A percentile compares a stretch with the other conserved stretches of the same genome.
Evolutionary conservation across 345 rosid genomes (phyloP).

Genomic region (Cardamine occulta): DNA sequence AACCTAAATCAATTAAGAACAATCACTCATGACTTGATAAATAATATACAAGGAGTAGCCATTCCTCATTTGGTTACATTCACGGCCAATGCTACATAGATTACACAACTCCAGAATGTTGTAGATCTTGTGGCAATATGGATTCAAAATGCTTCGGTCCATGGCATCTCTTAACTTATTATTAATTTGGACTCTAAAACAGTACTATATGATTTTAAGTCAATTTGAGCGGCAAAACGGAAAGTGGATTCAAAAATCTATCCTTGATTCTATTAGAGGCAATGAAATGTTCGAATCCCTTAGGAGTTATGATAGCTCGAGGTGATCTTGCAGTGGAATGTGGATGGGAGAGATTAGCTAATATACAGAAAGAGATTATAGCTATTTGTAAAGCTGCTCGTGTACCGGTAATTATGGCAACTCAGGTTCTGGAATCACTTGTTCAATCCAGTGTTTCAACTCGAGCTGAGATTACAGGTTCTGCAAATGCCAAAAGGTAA

Average conservation of each 20-base stretch:
- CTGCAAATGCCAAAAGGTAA: conserved; percentile 60
- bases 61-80: too few species aligned
- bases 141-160: too few species aligned
- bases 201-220: too few species aligned
- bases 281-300: conserved; percentile 64
- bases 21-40: too few species aligned
- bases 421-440: conserved; percentile 72
- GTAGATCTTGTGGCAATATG: too few species aligned
- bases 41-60: too few species aligned
- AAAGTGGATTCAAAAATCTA: conserved; percentile 57
- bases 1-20: too few species aligned
- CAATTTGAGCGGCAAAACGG: conserved; percentile 40
- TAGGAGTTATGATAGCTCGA: conserved; percentile 77
- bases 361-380: conserved; percentile 66
- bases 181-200: too few species aligned
- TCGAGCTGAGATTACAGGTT: conserved; percentile 78
- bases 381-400: conserved; percentile 56
- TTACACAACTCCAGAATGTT: too few species aligned
- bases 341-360: conserved; percentile 75
- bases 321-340: conserved; percentile 87
- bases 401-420: conserved; percentile 68
- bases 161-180: too few species aligned
- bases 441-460: conserved; percentile 68
- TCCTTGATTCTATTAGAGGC: conserved; percentile 62
- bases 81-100: too few species aligned